A percentile compares a stretch with the other conserved stretches of the same genome.
Evolutionary conservation across 768 basidiomycete genomes (phyloP).

Genomic region (Terana coerulea): DNA sequence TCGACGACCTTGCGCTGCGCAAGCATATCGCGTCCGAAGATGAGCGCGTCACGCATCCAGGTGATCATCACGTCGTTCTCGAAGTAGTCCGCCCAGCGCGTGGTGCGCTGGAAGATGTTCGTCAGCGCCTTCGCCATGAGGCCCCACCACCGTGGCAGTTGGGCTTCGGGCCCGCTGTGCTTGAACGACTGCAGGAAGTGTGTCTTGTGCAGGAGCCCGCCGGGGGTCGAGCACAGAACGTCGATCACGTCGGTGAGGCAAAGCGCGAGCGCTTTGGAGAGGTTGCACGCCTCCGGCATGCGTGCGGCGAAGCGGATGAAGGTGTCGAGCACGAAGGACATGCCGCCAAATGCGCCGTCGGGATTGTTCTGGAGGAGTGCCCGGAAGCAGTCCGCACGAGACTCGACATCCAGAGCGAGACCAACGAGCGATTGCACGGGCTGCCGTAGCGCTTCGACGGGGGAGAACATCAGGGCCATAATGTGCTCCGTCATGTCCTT

Average conservation of each 20-base stretch:
- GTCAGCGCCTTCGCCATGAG: constrained; percentile 77
- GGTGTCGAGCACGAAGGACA: constrained; percentile 60
- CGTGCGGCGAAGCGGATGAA: constrained; percentile 60
- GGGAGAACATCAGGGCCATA: constrained; percentile 75
- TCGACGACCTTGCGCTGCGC: constrained; percentile 81
- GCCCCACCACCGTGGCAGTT: constrained; percentile 73
- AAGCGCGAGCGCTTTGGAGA: constrained; percentile 88
- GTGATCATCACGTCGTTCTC: constrained; percentile 82
- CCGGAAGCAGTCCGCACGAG: constrained; percentile 83
- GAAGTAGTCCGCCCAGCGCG: constrained; percentile 77
- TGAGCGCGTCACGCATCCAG: constrained; percentile 98
- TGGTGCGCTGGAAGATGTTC: constrained; percentile 82
- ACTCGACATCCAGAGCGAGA: constrained; percentile 86
- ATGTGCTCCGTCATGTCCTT: constrained; percentile 57
- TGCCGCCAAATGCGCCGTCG: constrained; percentile 62
- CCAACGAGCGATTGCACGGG: constrained; percentile 79
- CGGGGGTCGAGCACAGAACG: constrained; percentile 68
- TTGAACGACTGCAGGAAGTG: constrained; percentile 46
- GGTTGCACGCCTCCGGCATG: constrained; percentile 80
- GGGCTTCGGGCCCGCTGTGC: constrained; percentile 42
- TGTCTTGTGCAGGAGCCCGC: constrained; percentile 62
- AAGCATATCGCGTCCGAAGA: constrained; percentile 85
- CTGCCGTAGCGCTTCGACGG: constrained; percentile 66
- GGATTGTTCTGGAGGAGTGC: constrained; percentile 68
- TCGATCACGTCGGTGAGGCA: constrained; percentile 94